Base-by-base conservation (phyloP, 805 yeast species). In the Ogataea thermomethanolica region DNA sequence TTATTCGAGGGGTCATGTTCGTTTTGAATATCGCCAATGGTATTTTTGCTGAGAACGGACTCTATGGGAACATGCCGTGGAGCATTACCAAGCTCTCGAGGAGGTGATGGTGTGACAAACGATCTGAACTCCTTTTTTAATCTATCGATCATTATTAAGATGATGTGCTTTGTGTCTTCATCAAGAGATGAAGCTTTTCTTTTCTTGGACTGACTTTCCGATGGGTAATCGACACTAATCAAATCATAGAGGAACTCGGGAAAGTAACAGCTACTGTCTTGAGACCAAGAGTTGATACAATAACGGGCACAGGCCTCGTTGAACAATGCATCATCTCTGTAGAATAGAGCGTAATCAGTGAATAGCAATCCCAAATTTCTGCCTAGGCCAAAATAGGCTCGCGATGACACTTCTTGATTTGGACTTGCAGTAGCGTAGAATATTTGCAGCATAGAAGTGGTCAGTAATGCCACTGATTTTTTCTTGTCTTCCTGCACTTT, bases 161-260 rank as follows among this genome's bases (percentile, higher is more conserved):
- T 24, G 22, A 41, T 35, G 11, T 35, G 23, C 11, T 39, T 41
- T 4, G 41, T n/a, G 7, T 38, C 46, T 17, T 37, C 33, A 8
- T 39, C 39, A n/a, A 49, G 27, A 4, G 47, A 25, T 11, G 22
- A 21, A 1, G 44, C 51, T 25, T 27, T 24, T 7, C 23, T 31
- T 26, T 45, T 48, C 12, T 30, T 26, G 8, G 22, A 15, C 23
- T 43, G 42, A 7, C 22, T 15, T 24, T 38, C n/a, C 7, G 41
- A 10, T 2, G 43, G 41, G 26, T 48, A 48, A 3, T 38, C 45
- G 15, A 46, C 41, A 14, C 48, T 52, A 4, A 44, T 41, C 11
- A 55, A 39, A 4, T 50, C 59, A 27, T 45, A 50, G 13, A 55
- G 40, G 31, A 49, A 55, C 39, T 53, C 54, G 2, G 59, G 58